Evolutionary conservation across 768 basidiomycete genomes (phyloP).

Genomic region (Boletus pseudopeckii): DNA sequence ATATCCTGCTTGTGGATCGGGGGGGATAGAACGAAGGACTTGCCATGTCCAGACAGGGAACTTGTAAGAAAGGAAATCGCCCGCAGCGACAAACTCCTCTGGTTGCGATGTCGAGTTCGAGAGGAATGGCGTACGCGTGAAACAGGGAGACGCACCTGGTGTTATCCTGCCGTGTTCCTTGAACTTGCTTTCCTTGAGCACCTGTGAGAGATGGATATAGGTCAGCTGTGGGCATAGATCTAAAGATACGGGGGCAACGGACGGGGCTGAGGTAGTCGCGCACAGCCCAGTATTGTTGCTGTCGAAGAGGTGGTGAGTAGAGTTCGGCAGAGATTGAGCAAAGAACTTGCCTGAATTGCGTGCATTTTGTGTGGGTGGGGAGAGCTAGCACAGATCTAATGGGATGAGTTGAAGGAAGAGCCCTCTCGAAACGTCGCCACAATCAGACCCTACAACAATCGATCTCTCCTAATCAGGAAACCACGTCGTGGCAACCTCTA

Average conservation of each 20-base stretch:
- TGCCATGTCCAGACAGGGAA: conserved; percentile 98
- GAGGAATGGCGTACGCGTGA: not conserved
- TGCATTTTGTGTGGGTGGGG: conserved; percentile 35
- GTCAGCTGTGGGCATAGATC: conserved; percentile 26
- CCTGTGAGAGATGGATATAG: conserved; percentile 46
- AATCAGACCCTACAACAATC: conserved; percentile 33
- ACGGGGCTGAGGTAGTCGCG: conserved; percentile 93
- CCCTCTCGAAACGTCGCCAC: conserved; percentile 19
- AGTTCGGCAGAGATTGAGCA: not conserved
- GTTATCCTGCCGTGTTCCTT: conserved; percentile 97
- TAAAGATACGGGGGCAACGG: conserved; percentile 32
- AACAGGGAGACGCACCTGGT: conserved; percentile 56
- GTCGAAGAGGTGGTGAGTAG: not conserved
- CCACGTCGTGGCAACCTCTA: conserved; percentile 15
- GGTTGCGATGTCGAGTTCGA: conserved; percentile 11
- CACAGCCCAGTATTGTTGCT: conserved; percentile 93
- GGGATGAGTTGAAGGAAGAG: conserved; percentile 22
- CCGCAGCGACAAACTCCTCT: conserved; percentile 99
- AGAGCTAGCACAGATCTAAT: no score
- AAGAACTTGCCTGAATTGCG: conserved; percentile 41
- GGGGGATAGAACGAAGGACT: conserved; percentile 28
- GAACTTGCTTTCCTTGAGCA: conserved; percentile 97
- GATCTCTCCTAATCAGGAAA: conserved; percentile 33
- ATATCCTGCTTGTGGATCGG: not conserved
- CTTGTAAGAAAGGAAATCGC: conserved; percentile 96